Evolutionary conservation across 2,329 filamentous ascomycete species (phyloP).

Genomic region (Calonectria fujianensis): DNA sequence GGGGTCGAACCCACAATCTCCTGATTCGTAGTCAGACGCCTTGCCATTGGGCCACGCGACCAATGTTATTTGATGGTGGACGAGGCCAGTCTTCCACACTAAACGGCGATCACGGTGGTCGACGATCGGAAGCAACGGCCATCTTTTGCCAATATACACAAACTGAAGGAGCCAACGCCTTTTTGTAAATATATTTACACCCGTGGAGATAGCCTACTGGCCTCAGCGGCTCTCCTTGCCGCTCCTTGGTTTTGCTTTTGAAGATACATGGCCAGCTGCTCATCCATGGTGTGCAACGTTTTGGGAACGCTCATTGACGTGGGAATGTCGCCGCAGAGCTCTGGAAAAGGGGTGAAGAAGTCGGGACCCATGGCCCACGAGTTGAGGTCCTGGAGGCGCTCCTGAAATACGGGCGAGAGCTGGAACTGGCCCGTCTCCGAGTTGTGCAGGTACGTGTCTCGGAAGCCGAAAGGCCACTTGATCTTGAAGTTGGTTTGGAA

Average conservation of each 20-base stretch:
- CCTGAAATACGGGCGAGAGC: constrained; percentile 52
- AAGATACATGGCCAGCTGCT: neutral
- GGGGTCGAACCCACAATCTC: constrained; percentile 59
- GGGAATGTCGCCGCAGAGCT: constrained; percentile 58
- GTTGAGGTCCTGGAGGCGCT: constrained; percentile 54
- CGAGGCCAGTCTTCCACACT: neutral
- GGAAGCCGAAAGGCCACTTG: constrained; percentile 52
- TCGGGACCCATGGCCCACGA: constrained; percentile 55
- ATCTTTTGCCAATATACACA: neutral
- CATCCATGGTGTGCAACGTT: neutral
- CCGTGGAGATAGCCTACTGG: neutral
- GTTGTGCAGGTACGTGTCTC: constrained; percentile 54
- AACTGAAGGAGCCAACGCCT: neutral
- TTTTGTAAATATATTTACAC: neutral
- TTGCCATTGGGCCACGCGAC: constrained; percentile 57
- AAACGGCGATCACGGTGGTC: neutral
- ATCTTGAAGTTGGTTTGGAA: constrained; percentile 50
- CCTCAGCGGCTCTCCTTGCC: neutral
- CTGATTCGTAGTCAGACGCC: constrained; percentile 60
- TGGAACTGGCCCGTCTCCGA: constrained; percentile 51
- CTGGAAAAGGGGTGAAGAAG: constrained; percentile 54
- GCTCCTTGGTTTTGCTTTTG: neutral
- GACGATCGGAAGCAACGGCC: neutral
- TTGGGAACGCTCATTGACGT: neutral
- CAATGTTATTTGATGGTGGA: constrained; percentile 3